phyloP scores from a whole-genome alignment of 1,139 yeast species.

The Diutina mesorugosa region DNA sequence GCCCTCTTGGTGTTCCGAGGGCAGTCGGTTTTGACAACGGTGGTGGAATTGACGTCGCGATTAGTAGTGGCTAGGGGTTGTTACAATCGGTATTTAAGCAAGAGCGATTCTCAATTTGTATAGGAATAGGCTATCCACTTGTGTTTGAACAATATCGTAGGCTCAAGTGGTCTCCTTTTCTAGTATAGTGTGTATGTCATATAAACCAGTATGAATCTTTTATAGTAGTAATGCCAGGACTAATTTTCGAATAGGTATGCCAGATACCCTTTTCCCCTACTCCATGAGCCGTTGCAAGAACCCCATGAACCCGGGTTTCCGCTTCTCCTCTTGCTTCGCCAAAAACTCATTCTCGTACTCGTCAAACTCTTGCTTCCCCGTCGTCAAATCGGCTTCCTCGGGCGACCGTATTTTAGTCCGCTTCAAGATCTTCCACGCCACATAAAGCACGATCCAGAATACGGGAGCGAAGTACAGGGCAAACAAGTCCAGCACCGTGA shows the following conservation, averaged over 20 bases:
- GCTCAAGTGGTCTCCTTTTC: too few species aligned
- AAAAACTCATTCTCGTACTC: slow-evolving; percentile 14
- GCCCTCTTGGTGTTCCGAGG: too few species aligned
- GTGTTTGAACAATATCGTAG: too few species aligned
- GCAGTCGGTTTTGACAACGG: too few species aligned
- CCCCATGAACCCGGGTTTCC: background rate
- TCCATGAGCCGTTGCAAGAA: background rate
- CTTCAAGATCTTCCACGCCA: slow-evolving; percentile 23
- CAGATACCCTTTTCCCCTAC: background rate
- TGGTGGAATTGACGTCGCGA: too few species aligned
- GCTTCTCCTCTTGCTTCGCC: background rate
- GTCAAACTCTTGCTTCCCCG: slow-evolving; percentile 24
- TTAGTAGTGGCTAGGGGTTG: too few species aligned
- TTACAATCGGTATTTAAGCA: too few species aligned
- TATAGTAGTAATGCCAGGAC: too few species aligned
- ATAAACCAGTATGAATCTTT: background rate
- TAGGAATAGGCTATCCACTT: too few species aligned
- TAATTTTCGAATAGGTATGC: background rate
- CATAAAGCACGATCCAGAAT: slow-evolving; percentile 13
- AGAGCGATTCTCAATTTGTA: too few species aligned
- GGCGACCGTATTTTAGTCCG: slow-evolving; percentile 20
- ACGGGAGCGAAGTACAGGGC: slow-evolving; percentile 30
- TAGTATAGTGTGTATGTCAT: background rate
- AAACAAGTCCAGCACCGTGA: slow-evolving; percentile 22
- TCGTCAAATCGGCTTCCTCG: slow-evolving; percentile 22